Base-by-base conservation (phyloP, 805 yeast genomes). In the Metschnikowia corniflorae region DNA sequence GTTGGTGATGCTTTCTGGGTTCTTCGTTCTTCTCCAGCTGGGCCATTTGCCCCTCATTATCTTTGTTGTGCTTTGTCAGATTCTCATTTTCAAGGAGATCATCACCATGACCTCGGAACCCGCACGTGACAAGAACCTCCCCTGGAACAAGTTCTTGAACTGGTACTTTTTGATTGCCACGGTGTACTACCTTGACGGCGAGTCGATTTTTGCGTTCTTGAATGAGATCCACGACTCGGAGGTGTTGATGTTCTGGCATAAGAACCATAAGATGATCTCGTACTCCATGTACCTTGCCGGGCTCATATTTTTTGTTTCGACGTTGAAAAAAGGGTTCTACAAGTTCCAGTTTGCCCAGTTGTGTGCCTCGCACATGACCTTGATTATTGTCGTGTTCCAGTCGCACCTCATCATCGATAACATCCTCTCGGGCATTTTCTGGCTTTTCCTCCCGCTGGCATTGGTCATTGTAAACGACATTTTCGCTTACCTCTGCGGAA, bases 401-500 rank as follows among this genome's bases (percentile, higher is more conserved):
- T 93, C 95, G 31, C 95, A 93, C 62, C 78, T 89, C 59, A 85
- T 93, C 51, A 88, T 86, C 50, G 85, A 80, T 54, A 93, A 93
- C 61, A 83, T 91, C 39, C 72, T 89, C 51, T 84, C 79, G 47
- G 98, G 98, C 10, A 68, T 93, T 58, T 82, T 88, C 55, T 93
- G 98, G 98, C 86, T 93, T 63, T 67, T 93, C 42, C 71, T 93
- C 35, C 98, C 98, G 6, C 88, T 86, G 43, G 82, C 93, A 2
- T 71, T 91, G 53, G 98, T 93, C 33, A 86, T 93, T 49, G 84
- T 86, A 38, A 93, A 93, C 59, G 98, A 93, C 58, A 88, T 91
- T 36, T 89, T 87, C 71, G 98, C 98, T 17, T 93, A 93, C 58
- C 70, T 93, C 32, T 93, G 97, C 65, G 98, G 98, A 30, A 93